Conservation (phyloP, 441 rosid species). For the Hura crepitans region DNA sequence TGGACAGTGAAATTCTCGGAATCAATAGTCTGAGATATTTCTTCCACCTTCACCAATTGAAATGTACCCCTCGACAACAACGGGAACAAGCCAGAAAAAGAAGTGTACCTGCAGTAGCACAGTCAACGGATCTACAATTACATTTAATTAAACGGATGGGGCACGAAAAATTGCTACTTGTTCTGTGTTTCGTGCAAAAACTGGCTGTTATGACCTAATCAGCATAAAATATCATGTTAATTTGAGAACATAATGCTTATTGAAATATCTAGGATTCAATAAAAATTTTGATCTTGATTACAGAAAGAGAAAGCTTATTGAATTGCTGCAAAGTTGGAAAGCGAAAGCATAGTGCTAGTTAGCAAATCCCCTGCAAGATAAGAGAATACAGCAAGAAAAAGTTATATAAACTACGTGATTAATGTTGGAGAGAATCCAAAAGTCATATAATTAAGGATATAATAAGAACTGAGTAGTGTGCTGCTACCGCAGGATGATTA, state of each 20-base stretch:
- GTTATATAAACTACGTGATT: no score
- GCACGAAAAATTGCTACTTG: background rate
- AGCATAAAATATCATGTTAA: background rate
- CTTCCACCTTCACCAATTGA: constrained; percentile 71
- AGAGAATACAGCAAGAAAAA: no score
- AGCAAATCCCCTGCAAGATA: background rate
- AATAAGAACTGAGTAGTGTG: no score
- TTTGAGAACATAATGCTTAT: background rate
- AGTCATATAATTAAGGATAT: no score
- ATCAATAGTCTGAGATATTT: constrained; percentile 91
- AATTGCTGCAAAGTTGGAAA: background rate
- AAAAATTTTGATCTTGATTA: background rate
- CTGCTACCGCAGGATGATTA: no score
- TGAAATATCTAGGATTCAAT: no score
- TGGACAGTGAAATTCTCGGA: constrained; percentile 72
- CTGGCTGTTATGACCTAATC: no score
- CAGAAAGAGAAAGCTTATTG: background rate
- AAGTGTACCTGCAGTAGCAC: constrained; percentile 61
- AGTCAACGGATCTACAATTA: background rate
- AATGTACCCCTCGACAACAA: constrained; percentile 62
- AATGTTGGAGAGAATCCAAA: no score
- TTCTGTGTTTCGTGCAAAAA: no score
- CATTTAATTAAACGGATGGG: no score
- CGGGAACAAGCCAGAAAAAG: constrained; percentile 77
- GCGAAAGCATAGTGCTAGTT: background rate